Base-by-base conservation (phyloP, 768 basidiomycete genomes). In the Boletus rex-veris region DNA sequence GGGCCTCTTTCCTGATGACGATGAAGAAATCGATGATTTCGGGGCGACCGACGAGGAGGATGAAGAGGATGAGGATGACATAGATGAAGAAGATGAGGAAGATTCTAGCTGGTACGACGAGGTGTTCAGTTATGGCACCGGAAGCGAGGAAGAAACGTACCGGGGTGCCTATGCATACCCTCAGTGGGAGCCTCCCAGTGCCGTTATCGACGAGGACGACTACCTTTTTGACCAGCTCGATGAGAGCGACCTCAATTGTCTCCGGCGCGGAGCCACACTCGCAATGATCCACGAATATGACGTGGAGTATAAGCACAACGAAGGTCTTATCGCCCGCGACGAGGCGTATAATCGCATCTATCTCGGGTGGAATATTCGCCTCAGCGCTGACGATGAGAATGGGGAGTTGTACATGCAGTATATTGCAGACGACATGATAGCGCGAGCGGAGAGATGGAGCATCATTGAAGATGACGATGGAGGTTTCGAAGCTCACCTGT, bases 331-430 rank as follows among this genome's bases (percentile, higher is more conserved):
- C 18, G 80, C 80, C 10, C 70, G 71, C 35, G 73, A 74, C 28
- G 66, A 72, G 24, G 70, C 63, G 15, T 72, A 76, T 62, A 73
- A 78, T 58, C 73, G 76, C 26, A 62, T 88, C 9, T 84, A 75
- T 57, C 74, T 90, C 5, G 88, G 88, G 5, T 90, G 85, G 85
- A 88, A 87, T 58, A 77, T 89, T 50, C 58, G 69, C 18, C 67
- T 84, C 44, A 75, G 70, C 36, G 66, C 67, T 7, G 73, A 72
- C 39, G 79, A 80, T 58, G 67, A 70, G 10, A 66, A 64, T 18
- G 78, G 78, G 18, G 71, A 72, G 19, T 53, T 58, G 39, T 80
- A 66, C 60, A 75, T 80, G 66, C 71, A 67, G 19, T 71, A 73
- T 64, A 61, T 76, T 36, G 48, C 64, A n/a, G 64, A 64, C 7